A percentile compares a stretch with the other conserved stretches of the same genome.
These are phyloP conservation scores for Blastocystis sp. DNA, from an alignment of 352 stramenopile species.

Conservation along the genomic window DNA sequence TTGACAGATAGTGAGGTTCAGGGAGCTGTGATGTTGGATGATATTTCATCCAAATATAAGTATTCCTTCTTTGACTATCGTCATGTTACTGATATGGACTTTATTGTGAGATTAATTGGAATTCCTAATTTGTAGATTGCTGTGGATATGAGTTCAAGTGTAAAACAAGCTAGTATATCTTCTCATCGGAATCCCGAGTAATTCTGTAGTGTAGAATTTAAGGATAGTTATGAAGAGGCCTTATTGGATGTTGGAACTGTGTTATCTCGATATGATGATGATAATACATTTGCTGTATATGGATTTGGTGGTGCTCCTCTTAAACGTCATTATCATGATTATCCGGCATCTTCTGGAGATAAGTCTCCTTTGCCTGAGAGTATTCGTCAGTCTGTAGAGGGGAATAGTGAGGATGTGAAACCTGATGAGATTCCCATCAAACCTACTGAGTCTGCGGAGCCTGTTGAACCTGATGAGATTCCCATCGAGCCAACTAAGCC, in stretches of 20 bases:
- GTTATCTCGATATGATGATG: slow-evolving; percentile 32
- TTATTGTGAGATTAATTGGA: background rate
- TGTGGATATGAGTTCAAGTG: slow-evolving; percentile 50
- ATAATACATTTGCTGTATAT: slow-evolving; percentile 40
- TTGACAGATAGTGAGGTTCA: background rate
- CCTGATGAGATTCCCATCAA: background rate
- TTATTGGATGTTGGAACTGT: slow-evolving; percentile 45
- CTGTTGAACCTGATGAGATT: background rate
- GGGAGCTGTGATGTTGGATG: background rate
- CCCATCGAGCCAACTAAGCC: background rate
- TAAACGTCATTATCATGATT: background rate
- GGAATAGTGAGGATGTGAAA: background rate
- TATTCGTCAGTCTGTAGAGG: background rate
- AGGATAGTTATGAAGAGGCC: slow-evolving; percentile 43
- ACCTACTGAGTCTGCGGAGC: background rate
- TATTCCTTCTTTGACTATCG: slow-evolving; percentile 43
- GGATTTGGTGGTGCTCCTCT: slow-evolving; percentile 23
- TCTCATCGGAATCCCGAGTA: slow-evolving; percentile 14
- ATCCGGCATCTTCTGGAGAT: background rate
- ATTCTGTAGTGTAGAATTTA: background rate
- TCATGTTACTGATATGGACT: slow-evolving; percentile 38
- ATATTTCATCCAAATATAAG: slow-evolving; percentile 23
- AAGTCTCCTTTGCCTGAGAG: background rate
- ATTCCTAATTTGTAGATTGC: background rate
- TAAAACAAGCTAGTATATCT: slow-evolving; percentile 4